Percentiles rank a stretch among this genome's conserved stretches.
These are phyloP conservation scores for Dendrobium officinale DNA, from an alignment of 106 monocot species.

Conservation along the genomic window DNA sequence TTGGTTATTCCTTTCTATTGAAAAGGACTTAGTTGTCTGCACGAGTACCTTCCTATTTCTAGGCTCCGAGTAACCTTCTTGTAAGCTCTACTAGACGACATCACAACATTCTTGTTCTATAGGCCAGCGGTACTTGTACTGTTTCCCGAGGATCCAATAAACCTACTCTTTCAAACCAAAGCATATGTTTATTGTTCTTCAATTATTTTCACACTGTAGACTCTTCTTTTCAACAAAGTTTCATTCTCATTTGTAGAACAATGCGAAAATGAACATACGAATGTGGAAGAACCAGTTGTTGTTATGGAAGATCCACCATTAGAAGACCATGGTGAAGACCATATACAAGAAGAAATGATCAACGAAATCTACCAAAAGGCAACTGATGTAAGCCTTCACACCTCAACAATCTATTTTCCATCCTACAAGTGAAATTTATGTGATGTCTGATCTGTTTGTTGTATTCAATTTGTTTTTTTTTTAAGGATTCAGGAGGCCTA, in stretches of 20 bases:
- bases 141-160: too few relatives aligned
- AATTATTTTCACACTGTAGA: not conserved
- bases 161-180: not conserved
- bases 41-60: too few relatives aligned
- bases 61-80: too few relatives aligned
- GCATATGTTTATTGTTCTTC: not conserved
- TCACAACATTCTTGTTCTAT: too few relatives aligned
- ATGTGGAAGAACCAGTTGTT: slow-evolving; percentile 13
- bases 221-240: not conserved
- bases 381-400: slow-evolving; percentile 38
- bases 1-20: too few relatives aligned
- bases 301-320: slow-evolving; percentile 19
- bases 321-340: slow-evolving; percentile 34
- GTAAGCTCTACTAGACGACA: too few relatives aligned
- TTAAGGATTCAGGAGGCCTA: slow-evolving; percentile 11
- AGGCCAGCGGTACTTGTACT: too few relatives aligned
- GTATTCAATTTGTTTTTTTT: not conserved
- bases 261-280: slow-evolving; percentile 5
- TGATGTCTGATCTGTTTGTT: not conserved
- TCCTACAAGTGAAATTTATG: not conserved
- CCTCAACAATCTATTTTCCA: not conserved
- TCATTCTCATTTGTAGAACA: slow-evolving; percentile 12
- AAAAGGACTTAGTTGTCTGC: too few relatives aligned
- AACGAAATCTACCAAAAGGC: slow-evolving; percentile 54
- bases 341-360: slow-evolving; percentile 63